These are phyloP conservation scores for Krasilnikovozyma curviuscula DNA, from an alignment of 768 basidiomycete species.

Conservation along the genomic window DNA sequence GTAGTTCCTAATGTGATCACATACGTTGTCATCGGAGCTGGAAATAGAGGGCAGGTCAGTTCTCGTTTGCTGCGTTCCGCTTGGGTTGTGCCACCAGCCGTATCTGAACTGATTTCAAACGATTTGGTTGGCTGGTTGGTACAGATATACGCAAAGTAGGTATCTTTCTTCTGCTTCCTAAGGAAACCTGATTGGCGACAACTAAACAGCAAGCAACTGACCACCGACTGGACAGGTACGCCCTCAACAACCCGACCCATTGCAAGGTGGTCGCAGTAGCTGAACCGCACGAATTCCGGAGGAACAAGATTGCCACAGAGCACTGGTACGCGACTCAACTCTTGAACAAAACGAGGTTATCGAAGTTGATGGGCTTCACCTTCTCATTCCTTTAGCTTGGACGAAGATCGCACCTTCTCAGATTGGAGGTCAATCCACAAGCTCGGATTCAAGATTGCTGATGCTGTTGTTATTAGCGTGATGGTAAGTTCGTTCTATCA, in stretches of 20 bases:
- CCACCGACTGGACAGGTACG: too few relatives aligned
- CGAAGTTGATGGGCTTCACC: slow-evolving; percentile 73
- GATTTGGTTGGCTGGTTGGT: too few relatives aligned
- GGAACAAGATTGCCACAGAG: too few relatives aligned
- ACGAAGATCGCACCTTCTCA: slow-evolving; percentile 44
- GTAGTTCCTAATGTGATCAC: too few relatives aligned
- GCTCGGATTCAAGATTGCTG: not conserved
- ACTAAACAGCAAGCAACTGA: too few relatives aligned
- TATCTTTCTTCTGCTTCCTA: too few relatives aligned
- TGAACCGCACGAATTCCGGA: too few relatives aligned
- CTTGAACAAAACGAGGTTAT: slow-evolving; percentile 56
- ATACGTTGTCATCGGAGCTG: slow-evolving; percentile 60
- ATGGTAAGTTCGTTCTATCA: slow-evolving; percentile 47
- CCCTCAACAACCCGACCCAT: too few relatives aligned
- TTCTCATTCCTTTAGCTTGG: too few relatives aligned
- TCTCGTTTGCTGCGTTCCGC: too few relatives aligned
- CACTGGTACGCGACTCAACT: slow-evolving; percentile 30
- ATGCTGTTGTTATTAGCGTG: slow-evolving; percentile 31
- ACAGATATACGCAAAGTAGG: slow-evolving; percentile 48
- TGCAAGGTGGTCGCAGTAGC: too few relatives aligned
- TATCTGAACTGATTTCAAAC: not conserved
- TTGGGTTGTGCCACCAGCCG: not conserved
- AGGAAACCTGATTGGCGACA: too few relatives aligned
- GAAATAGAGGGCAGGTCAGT: slow-evolving; percentile 58
- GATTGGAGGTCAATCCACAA: slow-evolving; percentile 39